phyloP scores from a whole-genome alignment of 208 protist genomes.

The Leishmania braziliensis region DNA sequence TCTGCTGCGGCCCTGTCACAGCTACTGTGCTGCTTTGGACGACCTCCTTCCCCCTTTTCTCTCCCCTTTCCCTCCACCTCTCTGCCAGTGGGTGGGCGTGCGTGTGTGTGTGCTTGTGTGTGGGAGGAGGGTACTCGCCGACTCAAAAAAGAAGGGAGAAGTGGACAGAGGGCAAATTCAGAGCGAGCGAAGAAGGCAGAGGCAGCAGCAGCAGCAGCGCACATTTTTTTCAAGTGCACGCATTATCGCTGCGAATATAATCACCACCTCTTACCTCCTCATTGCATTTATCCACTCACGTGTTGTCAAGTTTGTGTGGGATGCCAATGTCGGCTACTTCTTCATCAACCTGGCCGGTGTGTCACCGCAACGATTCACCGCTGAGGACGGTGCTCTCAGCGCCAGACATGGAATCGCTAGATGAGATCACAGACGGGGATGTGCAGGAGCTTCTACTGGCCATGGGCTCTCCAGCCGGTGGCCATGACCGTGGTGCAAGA shows the following conservation, averaged over 20 bases:
- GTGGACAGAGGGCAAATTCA: background rate
- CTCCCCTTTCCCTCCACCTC: background rate
- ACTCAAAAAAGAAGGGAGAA: background rate
- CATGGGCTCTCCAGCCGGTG: constrained; percentile 1
- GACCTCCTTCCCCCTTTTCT: background rate
- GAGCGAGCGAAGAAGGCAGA: background rate
- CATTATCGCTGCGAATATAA: background rate
- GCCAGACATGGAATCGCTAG: constrained; percentile 36
- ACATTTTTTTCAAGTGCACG: background rate
- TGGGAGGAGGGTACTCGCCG: background rate
- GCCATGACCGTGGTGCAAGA: background rate
- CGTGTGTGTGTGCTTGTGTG: background rate
- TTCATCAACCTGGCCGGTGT: background rate
- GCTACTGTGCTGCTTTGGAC: background rate
- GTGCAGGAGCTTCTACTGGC: constrained; percentile 33
- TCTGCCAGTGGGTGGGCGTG: background rate
- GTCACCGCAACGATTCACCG: constrained; percentile 6
- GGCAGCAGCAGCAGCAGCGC: background rate
- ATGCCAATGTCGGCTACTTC: constrained; percentile 4
- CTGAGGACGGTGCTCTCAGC: constrained; percentile 22
- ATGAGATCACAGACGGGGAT: constrained; percentile 36
- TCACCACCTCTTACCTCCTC: too few relatives aligned
- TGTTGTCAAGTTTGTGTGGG: background rate
- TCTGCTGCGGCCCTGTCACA: background rate
- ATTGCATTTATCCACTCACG: background rate